Percentiles rank a stretch among this genome's conserved stretches.
Evolutionary conservation across 805 yeast genomes (phyloP).

Genomic region (Teunomyces pallodes): DNA sequence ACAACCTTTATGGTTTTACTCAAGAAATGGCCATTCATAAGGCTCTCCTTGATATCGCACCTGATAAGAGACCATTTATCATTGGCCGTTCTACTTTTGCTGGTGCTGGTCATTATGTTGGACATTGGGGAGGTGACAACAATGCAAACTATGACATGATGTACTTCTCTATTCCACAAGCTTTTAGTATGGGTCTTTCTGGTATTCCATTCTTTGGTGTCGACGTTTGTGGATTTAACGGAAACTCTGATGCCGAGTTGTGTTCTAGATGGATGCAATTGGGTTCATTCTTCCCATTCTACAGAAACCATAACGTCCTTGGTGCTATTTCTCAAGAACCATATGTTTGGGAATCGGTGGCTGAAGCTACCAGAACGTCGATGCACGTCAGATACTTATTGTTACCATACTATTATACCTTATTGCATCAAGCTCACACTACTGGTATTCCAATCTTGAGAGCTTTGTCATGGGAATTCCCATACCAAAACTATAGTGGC

Average conservation of each 20-base stretch:
- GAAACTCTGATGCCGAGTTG: constrained; percentile 23
- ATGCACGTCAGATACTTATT: constrained; percentile 37
- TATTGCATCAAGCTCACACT: constrained; percentile 20
- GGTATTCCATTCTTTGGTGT: constrained; percentile 28
- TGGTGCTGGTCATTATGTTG: constrained; percentile 19
- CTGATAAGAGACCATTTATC: constrained; percentile 23
- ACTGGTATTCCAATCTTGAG: constrained; percentile 22
- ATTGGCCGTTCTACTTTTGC: constrained; percentile 21
- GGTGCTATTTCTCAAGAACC: constrained; percentile 29
- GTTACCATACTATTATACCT: constrained; percentile 26
- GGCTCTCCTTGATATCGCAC: constrained; percentile 15
- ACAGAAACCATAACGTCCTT: constrained; percentile 28
- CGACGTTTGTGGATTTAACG: constrained; percentile 24
- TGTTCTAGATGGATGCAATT: constrained; percentile 33
- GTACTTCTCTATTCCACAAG: constrained; percentile 26
- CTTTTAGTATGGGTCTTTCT: constrained; percentile 19
- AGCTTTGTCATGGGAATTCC: constrained; percentile 23
- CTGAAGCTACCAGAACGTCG: constrained; percentile 22
- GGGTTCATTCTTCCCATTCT: constrained; percentile 34
- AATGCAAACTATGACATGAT: constrained; percentile 16
- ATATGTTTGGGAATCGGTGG: constrained; percentile 26
- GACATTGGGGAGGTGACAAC: constrained; percentile 28
- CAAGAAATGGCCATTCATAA: constrained; percentile 19
- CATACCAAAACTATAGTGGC: constrained; percentile 15
- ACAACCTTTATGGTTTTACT: constrained; percentile 22